A percentile compares a stretch with the other conserved stretches of the same genome.
phyloP scores from a whole-genome alignment of 2,329 filamentous ascomycete genomes.

The Aspergillus niger region DNA sequence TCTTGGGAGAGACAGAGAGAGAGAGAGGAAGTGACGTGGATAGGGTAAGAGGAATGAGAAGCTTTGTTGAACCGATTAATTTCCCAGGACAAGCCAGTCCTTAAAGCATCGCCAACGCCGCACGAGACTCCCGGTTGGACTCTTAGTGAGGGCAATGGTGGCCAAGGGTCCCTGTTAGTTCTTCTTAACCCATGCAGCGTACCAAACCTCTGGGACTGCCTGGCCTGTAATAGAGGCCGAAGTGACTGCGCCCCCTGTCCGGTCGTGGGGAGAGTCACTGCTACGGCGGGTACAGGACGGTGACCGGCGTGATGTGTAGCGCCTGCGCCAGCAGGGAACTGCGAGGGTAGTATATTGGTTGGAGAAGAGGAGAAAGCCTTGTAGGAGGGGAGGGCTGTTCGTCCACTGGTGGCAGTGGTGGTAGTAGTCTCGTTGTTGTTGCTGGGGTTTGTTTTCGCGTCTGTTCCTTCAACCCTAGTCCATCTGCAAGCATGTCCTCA shows the following conservation, averaged over 20 bases:
- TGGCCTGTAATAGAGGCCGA: conserved; percentile 22
- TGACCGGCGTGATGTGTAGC: conserved; percentile 21
- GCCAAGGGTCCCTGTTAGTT: conserved; percentile 23
- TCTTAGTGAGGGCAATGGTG: conserved; percentile 19
- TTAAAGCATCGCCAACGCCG: conserved; percentile 22
- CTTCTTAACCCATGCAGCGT: conserved; percentile 29
- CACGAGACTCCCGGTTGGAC: conserved; percentile 24
- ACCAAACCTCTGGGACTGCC: conserved; percentile 25
- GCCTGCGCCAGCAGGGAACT: conserved; percentile 19
- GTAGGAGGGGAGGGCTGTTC: not conserved
- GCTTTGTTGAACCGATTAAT: conserved; percentile 11
- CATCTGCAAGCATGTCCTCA: not conserved
- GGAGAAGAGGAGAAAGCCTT: conserved; percentile 7
- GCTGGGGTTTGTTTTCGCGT: not conserved
- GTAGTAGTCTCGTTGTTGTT: not conserved
- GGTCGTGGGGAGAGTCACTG: conserved; percentile 17
- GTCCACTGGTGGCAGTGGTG: not conserved
- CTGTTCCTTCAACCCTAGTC: not conserved
- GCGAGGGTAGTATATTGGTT: conserved; percentile 2
- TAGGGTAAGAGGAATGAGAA: conserved; percentile 1
- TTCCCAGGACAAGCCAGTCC: conserved; percentile 9
- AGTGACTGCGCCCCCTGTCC: conserved; percentile 24
- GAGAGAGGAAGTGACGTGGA: not conserved
- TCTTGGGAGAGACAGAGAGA: too few relatives aligned
- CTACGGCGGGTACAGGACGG: conserved; percentile 23